Evolutionary conservation across 2,329 filamentous ascomycete genomes (phyloP), one percentile per base, ranked within the genome.

Genomic region (Penicillium sp.): DNA sequence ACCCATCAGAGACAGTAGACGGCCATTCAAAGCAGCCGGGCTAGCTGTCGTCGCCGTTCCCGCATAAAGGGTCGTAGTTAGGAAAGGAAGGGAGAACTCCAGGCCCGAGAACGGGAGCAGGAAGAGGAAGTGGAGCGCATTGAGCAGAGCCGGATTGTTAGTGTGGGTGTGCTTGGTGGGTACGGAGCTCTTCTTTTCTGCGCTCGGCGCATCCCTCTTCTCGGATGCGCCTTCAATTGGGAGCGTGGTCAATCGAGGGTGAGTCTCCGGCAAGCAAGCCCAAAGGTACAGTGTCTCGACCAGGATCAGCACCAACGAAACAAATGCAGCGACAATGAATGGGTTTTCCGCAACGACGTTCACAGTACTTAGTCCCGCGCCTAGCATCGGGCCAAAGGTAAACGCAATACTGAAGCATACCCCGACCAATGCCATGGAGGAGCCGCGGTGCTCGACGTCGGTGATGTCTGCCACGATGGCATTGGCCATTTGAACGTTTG

Each of bases 381-480:
- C 94, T 7, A 99, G 82, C 9, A 92, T 92, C 0, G 94, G 94
- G 0, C 94, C 94, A 70, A 97, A 95, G 0, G 94, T 99, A 71
- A 99, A 99, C 16, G 94, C 94, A 63, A 99, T 87, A 57, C 90
- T 96, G 77, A 99, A 99, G 77, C 94, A 97, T 13, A 89, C 92
- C 55, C 94, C 94, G 27, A 99, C 93, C 50, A 99, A 81, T 7
- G 94, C 94, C 91, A 99, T 97, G 40, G 94, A 97, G 18, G 90
- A 86, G 21, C 93, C 91, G 27, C 94, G 85, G 67, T 88, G 88
- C 53, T 83, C 82, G 63, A 93, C 88, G 66, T 95, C 92, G 41
- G 90, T 96, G 61, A 99, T 92, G 72, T 99, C 94, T 38, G 93
- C 94, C 16, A 94, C 94, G 72, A 99, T 97, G 40, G 94, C 93